Evolutionary conservation across 805 yeast genomes (phyloP).

Genomic region (Brettanomyces nanus): DNA sequence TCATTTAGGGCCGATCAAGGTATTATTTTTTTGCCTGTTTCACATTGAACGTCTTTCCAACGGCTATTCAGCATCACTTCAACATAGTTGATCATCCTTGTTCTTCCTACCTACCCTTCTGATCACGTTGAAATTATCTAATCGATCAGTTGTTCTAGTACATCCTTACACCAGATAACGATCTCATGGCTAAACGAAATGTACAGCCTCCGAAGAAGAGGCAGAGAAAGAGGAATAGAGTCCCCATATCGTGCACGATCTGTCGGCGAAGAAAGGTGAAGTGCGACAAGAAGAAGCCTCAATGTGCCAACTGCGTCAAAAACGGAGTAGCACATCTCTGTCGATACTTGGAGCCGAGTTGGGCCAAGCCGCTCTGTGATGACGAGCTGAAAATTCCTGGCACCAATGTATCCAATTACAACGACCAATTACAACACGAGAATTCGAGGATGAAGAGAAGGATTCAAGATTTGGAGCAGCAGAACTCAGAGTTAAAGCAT

Average conservation of each 20-base stretch:
- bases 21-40: too few species aligned
- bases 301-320: conserved; percentile 47
- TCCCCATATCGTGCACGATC: conserved; percentile 32
- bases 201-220: conserved; percentile 11
- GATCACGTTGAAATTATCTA: too few species aligned
- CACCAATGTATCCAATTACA: conserved; percentile 10
- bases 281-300: conserved; percentile 41
- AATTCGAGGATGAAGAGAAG: conserved; percentile 19
- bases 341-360: conserved; percentile 49
- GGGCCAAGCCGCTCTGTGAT: conserved; percentile 42
- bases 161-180: too few species aligned
- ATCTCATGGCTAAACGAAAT: not conserved
- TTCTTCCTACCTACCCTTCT: too few species aligned
- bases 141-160: too few species aligned
- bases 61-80: too few species aligned
- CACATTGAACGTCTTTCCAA: too few species aligned
- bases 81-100: too few species aligned
- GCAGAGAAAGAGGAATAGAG: conserved; percentile 29
- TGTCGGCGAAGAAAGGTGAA: conserved; percentile 32
- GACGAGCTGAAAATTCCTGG: conserved; percentile 22
- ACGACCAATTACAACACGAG: conserved; percentile 9
- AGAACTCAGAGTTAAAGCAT: conserved; percentile 16
- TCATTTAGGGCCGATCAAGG: too few species aligned
- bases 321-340: conserved; percentile 53
- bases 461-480: conserved; percentile 24